These are phyloP conservation scores for Quercus robur DNA, from an alignment of 306 rosid species.

Conservation along the genomic window DNA sequence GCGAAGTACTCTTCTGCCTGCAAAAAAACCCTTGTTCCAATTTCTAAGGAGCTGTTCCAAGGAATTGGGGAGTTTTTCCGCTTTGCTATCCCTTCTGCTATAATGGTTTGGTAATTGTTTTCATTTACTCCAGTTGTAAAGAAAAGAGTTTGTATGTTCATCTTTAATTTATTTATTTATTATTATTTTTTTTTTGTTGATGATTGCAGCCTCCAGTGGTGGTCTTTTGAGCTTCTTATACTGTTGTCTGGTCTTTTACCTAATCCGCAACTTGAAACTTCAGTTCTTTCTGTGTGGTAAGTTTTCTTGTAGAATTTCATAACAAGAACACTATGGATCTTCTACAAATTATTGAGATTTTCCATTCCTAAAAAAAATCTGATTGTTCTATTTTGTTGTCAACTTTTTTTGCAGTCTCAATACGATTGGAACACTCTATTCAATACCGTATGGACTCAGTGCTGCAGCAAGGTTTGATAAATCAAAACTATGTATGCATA, in stretches of 20 bases:
- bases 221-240: constrained; percentile 65
- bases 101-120: constrained; percentile 60
- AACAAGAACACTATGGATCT: not conserved
- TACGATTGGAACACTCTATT: constrained; percentile 45
- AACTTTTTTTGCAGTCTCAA: constrained; percentile 43
- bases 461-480: constrained; percentile 57
- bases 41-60: constrained; percentile 47
- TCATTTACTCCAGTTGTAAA: not conserved
- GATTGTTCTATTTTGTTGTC: constrained; percentile 2
- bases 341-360: not conserved
- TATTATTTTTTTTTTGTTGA: too few species aligned
- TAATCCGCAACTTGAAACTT: constrained; percentile 81
- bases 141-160: not conserved
- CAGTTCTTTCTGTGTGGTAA: constrained; percentile 77
- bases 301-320: not conserved
- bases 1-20: constrained; percentile 49
- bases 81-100: constrained; percentile 68
- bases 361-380: not conserved
- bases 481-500: not conserved
- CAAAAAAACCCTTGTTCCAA: constrained; percentile 44
- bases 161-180: not conserved
- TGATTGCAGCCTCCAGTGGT: constrained; percentile 54
- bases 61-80: constrained; percentile 60
- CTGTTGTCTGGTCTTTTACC: constrained; percentile 72
- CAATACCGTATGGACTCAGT: constrained; percentile 68